Evolutionary conservation across 2,329 filamentous ascomycete genomes (phyloP).

Genomic region (Fusarium pseudonygamai): DNA sequence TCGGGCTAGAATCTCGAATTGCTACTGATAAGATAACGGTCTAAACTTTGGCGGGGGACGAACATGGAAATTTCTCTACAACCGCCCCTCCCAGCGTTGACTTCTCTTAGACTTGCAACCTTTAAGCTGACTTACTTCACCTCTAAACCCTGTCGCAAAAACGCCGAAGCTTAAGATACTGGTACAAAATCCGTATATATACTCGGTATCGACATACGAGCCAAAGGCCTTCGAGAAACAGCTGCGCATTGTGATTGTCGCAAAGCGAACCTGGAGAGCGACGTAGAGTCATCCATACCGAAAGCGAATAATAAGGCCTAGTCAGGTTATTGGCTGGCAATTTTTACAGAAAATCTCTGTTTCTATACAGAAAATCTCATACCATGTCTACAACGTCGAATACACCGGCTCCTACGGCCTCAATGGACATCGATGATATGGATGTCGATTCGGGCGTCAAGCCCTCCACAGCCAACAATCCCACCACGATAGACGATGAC

Average conservation of each 20-base stretch:
- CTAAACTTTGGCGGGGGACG: constrained; percentile 37
- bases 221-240: not conserved
- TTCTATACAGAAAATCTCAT: not conserved
- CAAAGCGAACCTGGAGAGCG: constrained; percentile 11
- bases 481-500: constrained; percentile 37
- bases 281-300: constrained; percentile 3
- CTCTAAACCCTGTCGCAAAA: not conserved
- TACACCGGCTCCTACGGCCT: constrained; percentile 14
- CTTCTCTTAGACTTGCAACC: not conserved
- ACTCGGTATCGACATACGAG: not conserved
- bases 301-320: not conserved
- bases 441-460: constrained; percentile 33
- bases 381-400: constrained; percentile 26
- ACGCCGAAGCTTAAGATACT: not conserved
- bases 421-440: constrained; percentile 37
- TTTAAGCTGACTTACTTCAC: not conserved
- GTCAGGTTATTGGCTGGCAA: not conserved
- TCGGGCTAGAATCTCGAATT: not conserved
- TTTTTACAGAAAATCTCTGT: not conserved
- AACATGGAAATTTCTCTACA: constrained; percentile 35
- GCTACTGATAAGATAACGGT: constrained; percentile 36
- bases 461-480: constrained; percentile 2
- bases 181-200: not conserved
- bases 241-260: constrained; percentile 10
- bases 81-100: constrained; percentile 19